phyloP scores from a whole-genome alignment of 768 basidiomycete species.

The Leccinellum luteum region DNA sequence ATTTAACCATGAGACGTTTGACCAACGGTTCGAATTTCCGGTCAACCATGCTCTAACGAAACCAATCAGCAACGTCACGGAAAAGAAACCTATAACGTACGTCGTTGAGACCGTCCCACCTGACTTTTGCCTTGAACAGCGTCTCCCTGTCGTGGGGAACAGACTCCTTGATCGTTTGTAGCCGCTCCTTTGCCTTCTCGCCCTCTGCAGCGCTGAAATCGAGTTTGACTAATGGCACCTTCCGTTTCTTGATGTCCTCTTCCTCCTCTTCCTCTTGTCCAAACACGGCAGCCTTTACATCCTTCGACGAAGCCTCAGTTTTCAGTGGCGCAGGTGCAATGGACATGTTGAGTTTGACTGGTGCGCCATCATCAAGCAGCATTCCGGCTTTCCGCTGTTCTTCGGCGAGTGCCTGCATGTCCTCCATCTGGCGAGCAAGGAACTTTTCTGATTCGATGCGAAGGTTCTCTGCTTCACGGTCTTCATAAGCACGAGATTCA shows the following conservation, averaged over 20 bases:
- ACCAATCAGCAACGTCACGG: constrained; percentile 11
- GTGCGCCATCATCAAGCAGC: constrained; percentile 87
- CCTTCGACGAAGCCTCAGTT: constrained; percentile 43
- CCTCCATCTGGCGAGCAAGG: constrained; percentile 91
- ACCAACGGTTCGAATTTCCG: constrained; percentile 84
- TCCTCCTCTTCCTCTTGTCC: constrained; percentile 88
- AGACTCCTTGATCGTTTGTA: constrained; percentile 72
- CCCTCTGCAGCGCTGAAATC: constrained; percentile 85
- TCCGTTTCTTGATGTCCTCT: constrained; percentile 72
- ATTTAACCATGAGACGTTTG: constrained; percentile 78
- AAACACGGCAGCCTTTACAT: constrained; percentile 64
- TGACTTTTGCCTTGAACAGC: constrained; percentile 79
- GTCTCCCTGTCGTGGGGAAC: constrained; percentile 78
- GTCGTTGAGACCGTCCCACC: constrained; percentile 90
- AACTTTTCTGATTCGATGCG: constrained; percentile 91
- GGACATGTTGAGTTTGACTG: constrained; percentile 82
- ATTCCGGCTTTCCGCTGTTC: constrained; percentile 90
- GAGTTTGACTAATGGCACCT: constrained; percentile 83
- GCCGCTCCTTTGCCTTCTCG: constrained; percentile 73
- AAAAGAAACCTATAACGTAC: constrained; percentile 43
- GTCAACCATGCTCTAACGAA: constrained; percentile 71
- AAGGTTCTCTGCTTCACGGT: constrained; percentile 82
- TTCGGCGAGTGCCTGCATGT: constrained; percentile 88
- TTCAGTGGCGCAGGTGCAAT: constrained; percentile 48
- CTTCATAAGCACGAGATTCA: constrained; percentile 78